Base-by-base conservation (phyloP, 805 yeast genomes). In the Kodamaea sagamina region DNA sequence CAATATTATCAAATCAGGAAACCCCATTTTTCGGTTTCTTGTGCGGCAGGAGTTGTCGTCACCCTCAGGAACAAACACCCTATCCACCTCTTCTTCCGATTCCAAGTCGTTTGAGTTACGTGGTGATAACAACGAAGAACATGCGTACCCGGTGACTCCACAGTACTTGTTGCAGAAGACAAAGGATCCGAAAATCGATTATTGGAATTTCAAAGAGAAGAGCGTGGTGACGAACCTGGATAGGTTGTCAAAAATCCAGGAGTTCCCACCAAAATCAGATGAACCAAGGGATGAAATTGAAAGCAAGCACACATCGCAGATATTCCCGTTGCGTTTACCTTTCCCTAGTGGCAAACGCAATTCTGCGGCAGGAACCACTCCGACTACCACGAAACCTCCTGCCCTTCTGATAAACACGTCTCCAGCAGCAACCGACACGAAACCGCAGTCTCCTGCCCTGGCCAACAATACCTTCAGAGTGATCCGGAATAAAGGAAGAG, bases 121-220 rank as follows among this genome's bases (percentile, higher is more conserved):
- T 25, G 63, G 68, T 46, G 74, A 72, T 9, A 72, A 57, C 34
- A 52, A 50, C 34, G 71, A 67, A 12, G 71, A 63, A 18, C 62
- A 54, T 12, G 53, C 65, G 21, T 81, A 79, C 52, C 87, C 83
- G 15, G 75, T 78, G 10, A 85, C 92, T 0, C 93, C 93, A 1
- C 83, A 82, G 49, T 79, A 84, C 52, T 61, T 82, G 43, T 67
- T 82, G 24, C 80, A 76, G 41, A 63, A 63, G 6, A 51, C 61
- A 3, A 59, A 65, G 21, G 77, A 71, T 15, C 59, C 62, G 11
- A 63, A 62, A 22, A 60, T 67, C 2, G 87, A 82, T 58, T 82
- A 82, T 51, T 53, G 79, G 60, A 81, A 74, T 51, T 78, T 80
- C 58, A 82, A 82, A 52, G 80, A 76, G 26, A 31, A 42, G 26